Evolutionary conservation across 169 alveolate genomes (phyloP).

Genomic region (Babesia gibsoni): DNA sequence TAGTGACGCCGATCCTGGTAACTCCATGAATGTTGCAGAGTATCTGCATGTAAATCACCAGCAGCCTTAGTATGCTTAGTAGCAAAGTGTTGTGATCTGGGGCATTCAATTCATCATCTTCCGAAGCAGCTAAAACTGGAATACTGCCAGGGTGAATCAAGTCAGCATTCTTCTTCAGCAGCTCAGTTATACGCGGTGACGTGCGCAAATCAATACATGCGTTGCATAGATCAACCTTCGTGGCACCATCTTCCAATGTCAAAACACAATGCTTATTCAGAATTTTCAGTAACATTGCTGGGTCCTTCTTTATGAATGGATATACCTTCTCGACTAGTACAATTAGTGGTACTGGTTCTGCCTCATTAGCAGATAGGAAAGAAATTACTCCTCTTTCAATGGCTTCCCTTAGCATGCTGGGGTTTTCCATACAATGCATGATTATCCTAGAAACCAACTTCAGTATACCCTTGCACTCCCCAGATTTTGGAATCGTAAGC

Average conservation of each 20-base stretch:
- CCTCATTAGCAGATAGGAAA: not conserved
- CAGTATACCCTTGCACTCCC: conserved; percentile 36
- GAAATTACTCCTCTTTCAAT: conserved; percentile 20
- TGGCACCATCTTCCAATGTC: conserved; percentile 35
- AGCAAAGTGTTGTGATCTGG: conserved; percentile 2
- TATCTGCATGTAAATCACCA: conserved; percentile 42
- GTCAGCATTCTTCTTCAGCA: not conserved
- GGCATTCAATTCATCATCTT: not conserved
- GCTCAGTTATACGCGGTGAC: not conserved
- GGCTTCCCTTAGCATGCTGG: conserved; percentile 11
- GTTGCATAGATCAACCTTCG: conserved; percentile 17
- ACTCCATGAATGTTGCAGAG: conserved; percentile 48
- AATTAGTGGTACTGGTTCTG: conserved; percentile 28
- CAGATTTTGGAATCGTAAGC: conserved; percentile 51
- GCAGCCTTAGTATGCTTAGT: conserved; percentile 6
- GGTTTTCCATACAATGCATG: conserved; percentile 49
- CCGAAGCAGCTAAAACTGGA: not conserved
- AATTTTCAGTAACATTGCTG: conserved; percentile 30
- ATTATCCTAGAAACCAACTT: conserved; percentile 29
- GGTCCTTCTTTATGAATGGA: conserved; percentile 51
- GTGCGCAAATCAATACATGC: conserved; percentile 1
- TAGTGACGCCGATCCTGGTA: not conserved
- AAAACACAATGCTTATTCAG: conserved; percentile 27
- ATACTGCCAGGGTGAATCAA: not conserved
- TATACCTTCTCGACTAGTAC: conserved; percentile 32